Percentiles rank a stretch among this genome's conserved stretches.
Evolutionary conservation across 352 stramenopile genomes (phyloP).

Genomic region (Pythium insidiosum): DNA sequence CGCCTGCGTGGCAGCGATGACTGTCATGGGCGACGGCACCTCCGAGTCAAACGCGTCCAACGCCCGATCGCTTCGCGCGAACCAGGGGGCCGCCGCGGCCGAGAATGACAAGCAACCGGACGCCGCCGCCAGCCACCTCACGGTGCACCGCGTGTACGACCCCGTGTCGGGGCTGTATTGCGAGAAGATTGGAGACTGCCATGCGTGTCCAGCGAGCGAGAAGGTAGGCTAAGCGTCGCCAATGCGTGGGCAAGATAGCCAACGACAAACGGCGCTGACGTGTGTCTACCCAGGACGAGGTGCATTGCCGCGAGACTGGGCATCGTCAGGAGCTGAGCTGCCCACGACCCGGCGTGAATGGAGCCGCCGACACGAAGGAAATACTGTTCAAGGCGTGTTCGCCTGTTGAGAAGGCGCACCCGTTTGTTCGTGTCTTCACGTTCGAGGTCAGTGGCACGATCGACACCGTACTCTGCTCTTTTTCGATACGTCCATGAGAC

Average conservation of each 20-base stretch:
- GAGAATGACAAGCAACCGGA: not conserved
- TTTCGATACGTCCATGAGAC: not conserved
- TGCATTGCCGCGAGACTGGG: slow-evolving; percentile 56
- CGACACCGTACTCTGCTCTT: not conserved
- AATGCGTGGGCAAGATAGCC: no score
- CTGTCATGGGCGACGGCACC: no score
- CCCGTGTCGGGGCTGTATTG: slow-evolving; percentile 51
- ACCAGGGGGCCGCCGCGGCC: no score
- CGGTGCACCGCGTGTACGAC: slow-evolving; percentile 53
- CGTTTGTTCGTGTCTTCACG: slow-evolving; percentile 37
- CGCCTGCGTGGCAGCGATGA: not conserved
- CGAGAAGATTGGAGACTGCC: slow-evolving; percentile 37
- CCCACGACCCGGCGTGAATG: slow-evolving; percentile 17
- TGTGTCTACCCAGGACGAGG: slow-evolving; percentile 35
- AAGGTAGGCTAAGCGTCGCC: no score
- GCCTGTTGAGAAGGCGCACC: slow-evolving; percentile 24
- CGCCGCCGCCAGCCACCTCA: slow-evolving; percentile 19
- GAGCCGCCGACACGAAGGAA: slow-evolving; percentile 13
- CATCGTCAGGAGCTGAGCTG: slow-evolving; percentile 66
- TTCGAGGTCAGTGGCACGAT: slow-evolving; percentile 51
- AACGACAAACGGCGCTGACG: no score
- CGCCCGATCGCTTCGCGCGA: no score
- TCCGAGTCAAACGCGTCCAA: no score
- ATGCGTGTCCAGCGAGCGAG: slow-evolving; percentile 45
- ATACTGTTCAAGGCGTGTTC: slow-evolving; percentile 51